Base-by-base conservation (phyloP, 2,329 filamentous ascomycete genomes). In the Leptographium flavum region DNA sequence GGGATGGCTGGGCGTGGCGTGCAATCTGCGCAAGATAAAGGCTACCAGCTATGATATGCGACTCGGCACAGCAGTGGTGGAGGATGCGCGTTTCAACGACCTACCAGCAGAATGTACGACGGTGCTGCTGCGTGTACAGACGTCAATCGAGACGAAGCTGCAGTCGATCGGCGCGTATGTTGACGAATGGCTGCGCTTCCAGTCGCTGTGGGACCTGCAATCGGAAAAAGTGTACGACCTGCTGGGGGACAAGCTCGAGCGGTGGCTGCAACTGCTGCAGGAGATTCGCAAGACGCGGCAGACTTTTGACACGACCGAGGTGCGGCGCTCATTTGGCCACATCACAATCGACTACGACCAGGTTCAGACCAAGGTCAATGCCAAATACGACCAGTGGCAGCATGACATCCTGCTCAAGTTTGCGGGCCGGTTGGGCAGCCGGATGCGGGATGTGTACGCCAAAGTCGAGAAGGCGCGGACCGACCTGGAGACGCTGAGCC, bases 331-430 rank as follows among this genome's bases (percentile, higher is more conserved):
- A 1, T 98, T 99, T 59, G 92, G 92, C 5, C 90, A 94, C 61
- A 79, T 96, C 45, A 87, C 83, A 4, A 87, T 99, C 57, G 90
- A 98, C 60, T 98, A 98, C 57, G 92, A 96, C 56, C 93, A 98
- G 62, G 92, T 98, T 0, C 93, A 98, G 63, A 87, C 90, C 47
- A 95, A 94, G 63, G 92, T 99, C 61, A 98, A 96, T 57, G 87
- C 87, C 55, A 98, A 96, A 62, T 99, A 98, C 59, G 93, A 99
- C 59, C 90, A 96, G 61, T 98, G 93, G 92, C 92, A 99, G 62
- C 87, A 95, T 56, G 92, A 99, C 53, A 94, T 98, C 45, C 71
- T 96, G 32, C 76, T 84, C 54, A 94, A 94, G 60, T 99, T 98
- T 63, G 92, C 87, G 32, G 74, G 76, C 46, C 86, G 92, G 46